Evolutionary conservation across 306 rosid species (phyloP).

Genomic region (Malus sieversii): DNA sequence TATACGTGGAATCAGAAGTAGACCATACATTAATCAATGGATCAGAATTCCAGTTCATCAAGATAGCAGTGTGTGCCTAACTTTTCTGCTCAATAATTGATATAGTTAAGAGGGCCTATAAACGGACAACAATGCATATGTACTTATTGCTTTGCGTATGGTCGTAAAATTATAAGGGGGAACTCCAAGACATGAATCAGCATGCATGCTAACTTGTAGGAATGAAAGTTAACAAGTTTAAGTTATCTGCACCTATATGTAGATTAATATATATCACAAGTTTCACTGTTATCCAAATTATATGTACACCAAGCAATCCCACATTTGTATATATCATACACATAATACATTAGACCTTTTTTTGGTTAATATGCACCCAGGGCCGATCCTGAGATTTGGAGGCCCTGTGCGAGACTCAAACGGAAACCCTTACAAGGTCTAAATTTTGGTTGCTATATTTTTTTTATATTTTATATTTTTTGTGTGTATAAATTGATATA

Average conservation of each 20-base stretch:
- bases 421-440: too few species aligned
- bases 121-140: neutral
- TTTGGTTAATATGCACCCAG: too few species aligned
- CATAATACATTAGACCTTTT: too few species aligned
- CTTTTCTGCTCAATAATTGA: neutral
- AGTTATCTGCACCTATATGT: neutral
- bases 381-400: too few species aligned
- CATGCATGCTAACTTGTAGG: neutral
- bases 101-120: neutral
- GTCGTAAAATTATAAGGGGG: neutral
- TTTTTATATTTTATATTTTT: too few species aligned
- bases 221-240: neutral
- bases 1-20: neutral
- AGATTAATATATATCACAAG: neutral
- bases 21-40: neutral
- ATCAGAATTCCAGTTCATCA: neutral
- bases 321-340: too few species aligned
- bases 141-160: neutral
- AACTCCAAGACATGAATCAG: neutral
- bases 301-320: too few species aligned
- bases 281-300: too few species aligned
- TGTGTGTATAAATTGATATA: too few species aligned
- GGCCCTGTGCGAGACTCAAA: too few species aligned
- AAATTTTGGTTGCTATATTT: too few species aligned
- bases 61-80: neutral